A percentile compares a stretch with the other conserved stretches of the same genome.
Conservation (phyloP, 257 asterid species). For the Plectranthus barbatus region DNA sequence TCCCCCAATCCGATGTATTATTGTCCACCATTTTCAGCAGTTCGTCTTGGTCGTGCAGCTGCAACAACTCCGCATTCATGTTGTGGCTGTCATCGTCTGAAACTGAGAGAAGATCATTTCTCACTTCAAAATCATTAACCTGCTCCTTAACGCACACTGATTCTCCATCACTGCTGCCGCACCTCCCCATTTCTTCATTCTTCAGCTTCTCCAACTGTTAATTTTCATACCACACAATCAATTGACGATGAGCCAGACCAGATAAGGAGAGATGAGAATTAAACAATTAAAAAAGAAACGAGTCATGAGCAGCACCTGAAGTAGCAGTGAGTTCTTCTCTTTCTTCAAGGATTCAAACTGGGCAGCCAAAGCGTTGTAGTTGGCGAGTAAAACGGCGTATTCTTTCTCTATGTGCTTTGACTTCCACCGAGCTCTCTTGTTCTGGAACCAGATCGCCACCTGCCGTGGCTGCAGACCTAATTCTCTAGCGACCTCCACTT, state of each 20-base stretch:
- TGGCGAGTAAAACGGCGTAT: constrained; percentile 16
- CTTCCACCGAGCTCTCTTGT: constrained; percentile 67
- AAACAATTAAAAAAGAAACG: no score
- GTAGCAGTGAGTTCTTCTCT: constrained; percentile 34
- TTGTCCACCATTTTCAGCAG: constrained; percentile 22
- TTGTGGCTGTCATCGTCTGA: constrained; percentile 18
- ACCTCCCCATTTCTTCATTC: constrained; percentile 13
- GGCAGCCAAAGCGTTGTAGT: constrained; percentile 27
- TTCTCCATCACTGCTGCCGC: no score
- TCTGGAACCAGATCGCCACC: constrained; percentile 71
- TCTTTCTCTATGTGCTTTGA: constrained; percentile 53
- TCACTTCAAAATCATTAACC: not conserved
- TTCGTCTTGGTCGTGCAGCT: constrained; percentile 21
- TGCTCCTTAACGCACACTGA: no score
- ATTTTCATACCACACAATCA: not conserved
- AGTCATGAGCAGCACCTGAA: constrained; percentile 30
- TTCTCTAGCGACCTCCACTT: constrained; percentile 39
- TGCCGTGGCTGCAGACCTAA: constrained; percentile 66
- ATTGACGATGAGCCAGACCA: not conserved
- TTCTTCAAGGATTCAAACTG: constrained; percentile 31
- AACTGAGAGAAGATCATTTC: not conserved
- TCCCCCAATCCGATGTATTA: constrained; percentile 26
- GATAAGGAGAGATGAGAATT: no score
- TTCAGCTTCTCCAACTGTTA: constrained; percentile 38
- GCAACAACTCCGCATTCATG: constrained; percentile 12